Evolutionary conservation across 768 basidiomycete species (phyloP), one percentile per base, ranked within the genome.

Genomic region (Xerocomus brunneocitrinus): DNA sequence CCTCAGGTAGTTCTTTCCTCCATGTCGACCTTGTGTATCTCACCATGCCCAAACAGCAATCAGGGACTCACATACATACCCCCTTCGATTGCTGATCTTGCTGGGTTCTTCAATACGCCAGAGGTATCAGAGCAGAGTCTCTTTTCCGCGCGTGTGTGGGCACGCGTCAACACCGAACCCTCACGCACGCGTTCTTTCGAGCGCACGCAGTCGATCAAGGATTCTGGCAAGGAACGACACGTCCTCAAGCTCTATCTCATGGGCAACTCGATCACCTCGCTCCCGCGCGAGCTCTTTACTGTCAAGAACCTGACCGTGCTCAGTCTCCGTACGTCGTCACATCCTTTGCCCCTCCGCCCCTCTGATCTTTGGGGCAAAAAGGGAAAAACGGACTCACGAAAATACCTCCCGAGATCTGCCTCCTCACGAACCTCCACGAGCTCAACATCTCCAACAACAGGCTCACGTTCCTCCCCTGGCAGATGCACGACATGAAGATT

Each of bases 321-420:
- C 0, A 81, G 78, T 49, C 66, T 90, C 32, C 76, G 88, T 89
- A 61, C 47, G 85, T 78, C 4, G 6, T 51, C 27, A 5, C 35
- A 36, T 1, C 3, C 46, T 42, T 25, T 35, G 7, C n/a, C 77
- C 3, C 8, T 51, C 16, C 3, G 0, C 9, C 31, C 25, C 36
- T 34, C 31, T 16, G 3, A 24, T 22, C 35, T 4, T 8, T 19
- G 19, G 32, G 16, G 19, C 3, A 13, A 0, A 7, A 56, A 87
- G 88, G 84, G 3, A 69, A 69, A 5, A 91, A 91, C 60, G 60
- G 64, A 10, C 67, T 91, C 6, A 74, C 68, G 2, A 71, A 69
- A 38, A 65, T 90, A 19, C 87, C 88, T 2, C 80, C 87, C 0
- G 85, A 85, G 47, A 83, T 90, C 34, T 71, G 67, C 19, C 71